Evolutionary conservation across 2,329 filamentous ascomycete species (phyloP), one percentile per base, ranked within the genome.

Genomic region (Cryphonectria parasitica): DNA sequence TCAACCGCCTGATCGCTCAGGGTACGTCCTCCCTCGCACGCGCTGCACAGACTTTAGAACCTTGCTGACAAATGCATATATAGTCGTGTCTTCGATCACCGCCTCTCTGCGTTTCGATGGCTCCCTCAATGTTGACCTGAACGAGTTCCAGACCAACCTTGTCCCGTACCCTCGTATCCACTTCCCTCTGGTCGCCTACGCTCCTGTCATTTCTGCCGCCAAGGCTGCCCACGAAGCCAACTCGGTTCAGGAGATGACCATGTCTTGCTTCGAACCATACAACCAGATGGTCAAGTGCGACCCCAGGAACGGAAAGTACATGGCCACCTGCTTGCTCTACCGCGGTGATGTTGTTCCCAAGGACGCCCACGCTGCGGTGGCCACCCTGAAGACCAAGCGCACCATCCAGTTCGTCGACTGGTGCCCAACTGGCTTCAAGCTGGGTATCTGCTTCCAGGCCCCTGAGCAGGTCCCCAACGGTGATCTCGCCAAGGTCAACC

Each of bases 211-310:
- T 83, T 98, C 95, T 74, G 92, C 94, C 74, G 92, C 93, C 82
- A 98, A 98, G 90, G 94, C 95, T 77, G 92, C 94, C 72, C 95
- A 99, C 87, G 95, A 99, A 88, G 91, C 95, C 88, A 97, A 98
- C 91, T 96, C 93, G 39, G 95, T 98, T 76, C 92, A 94, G 85
- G 96, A 98, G 88, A 98, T 98, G 87, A 97, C 94, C 84, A 97
- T 95, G 91, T 93, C 93, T 76, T 98, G 95, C 91, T 99, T 99
- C 87, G 95, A 99, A 90, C 94, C 95, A 78, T 93, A 98, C 91
- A 98, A 97, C 91, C 95, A 99, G 91, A 99, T 99, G 95, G 95
- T 99, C 83, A 97, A 97, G 89, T 99, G 95, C 82, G 96, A 99
- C 83, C 95, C 95, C 77, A 94, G 95, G 80, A 95, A 97, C 83